Base-by-base conservation (phyloP, 2,329 filamentous ascomycete species). In the Penicillium verrucosum region DNA sequence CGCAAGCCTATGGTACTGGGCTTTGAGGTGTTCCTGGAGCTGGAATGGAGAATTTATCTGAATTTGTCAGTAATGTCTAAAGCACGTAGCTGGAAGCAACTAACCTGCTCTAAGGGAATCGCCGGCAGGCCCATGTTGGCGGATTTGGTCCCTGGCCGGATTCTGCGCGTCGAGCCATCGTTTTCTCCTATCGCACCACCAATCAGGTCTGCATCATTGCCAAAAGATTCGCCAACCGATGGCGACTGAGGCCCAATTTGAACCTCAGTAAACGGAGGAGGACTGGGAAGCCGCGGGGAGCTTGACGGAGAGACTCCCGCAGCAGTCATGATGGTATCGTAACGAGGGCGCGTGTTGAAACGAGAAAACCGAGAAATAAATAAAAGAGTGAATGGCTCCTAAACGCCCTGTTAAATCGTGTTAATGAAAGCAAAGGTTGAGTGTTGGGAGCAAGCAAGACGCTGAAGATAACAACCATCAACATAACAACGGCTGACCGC, bases 11-110 rank as follows among this genome's bases (percentile, higher is more conserved):
- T 92, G 87, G 78, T 97, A 90, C 16, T 97, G 84, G 36, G 94
- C 90, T 74, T 95, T 93, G 53, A 99, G 87, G 71, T 99, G 93
- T 77, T 99, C 94, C 75, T 97, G 95, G 18, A 97, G 85, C 74
- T 97, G 94, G 73, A 97, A 99, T 43, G 94, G 90, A 23, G 93
- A 97, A 72, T 99, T 92, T 65, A 99, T 91, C 90, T 97, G 73
- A 53, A 10, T 56, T 45, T 21, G 52, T 60, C 41, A 68, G 59
- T 43, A 30, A 51, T 7, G 30, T 9, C 14, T 25, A 43, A 36
- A 11, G 5, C 14, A 40, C 11, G 59, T 51, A 63, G 59, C 34
- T n/a, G 38, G 51, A 34, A 29, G 41, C 50, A 56, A 73, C 82
- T 62, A 73, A 95, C 92, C 81, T 97, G 90, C 63, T 86, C 85